Base-by-base conservation (phyloP, 495 filamentous ascomycete genomes). In the Xylaria scruposa region DNA sequence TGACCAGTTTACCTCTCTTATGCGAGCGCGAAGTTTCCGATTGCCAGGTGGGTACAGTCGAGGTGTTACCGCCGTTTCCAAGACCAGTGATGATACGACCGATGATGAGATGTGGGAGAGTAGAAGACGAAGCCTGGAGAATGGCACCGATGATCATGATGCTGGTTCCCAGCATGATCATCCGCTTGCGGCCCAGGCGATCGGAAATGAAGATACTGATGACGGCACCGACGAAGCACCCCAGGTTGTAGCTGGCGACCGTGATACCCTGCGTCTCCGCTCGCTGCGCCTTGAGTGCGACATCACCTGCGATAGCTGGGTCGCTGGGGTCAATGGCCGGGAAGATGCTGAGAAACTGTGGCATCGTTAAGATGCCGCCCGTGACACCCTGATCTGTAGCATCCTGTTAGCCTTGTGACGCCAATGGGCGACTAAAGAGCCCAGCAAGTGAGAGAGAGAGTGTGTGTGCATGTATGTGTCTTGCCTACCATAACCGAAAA, bases 11-110 rank as follows among this genome's bases (percentile, higher is more conserved):
- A 17, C 93, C 92, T 75, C 91, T 87, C 62, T 88, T 87, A 72
- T 94, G 90, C 4, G 92, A 86, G 73, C 90, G 92, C 60, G 90
- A 91, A 64, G 90, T 93, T 78, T 95, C 92, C 1, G 91, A 92
- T 74, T 94, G 92, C 91, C 91, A 95, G 0, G 90, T 91, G 0
- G 92, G 92, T 15, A 93, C 88, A 6, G 85, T 88, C 54, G 79
- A 83, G 1, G 83, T 87, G 66, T 88, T 89, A 70, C 85, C 87
- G 62, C 90, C 90, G 66, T 91, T 91, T 5, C 91, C 91, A 70
- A 93, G 79, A 7, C 91, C 91, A 4, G 91, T 91, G 44, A 94
- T 84, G 42, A 93, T 79, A 46, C 91, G 83, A 9, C 89, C 91
- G 19, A 89, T 78, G 56, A 93, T 90, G 62, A 92, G 86, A 44